A percentile compares a stretch with the other conserved stretches of the same genome.
Conservation (phyloP, 2,329 filamentous ascomycete species). For the Sclerotinia minor region DNA sequence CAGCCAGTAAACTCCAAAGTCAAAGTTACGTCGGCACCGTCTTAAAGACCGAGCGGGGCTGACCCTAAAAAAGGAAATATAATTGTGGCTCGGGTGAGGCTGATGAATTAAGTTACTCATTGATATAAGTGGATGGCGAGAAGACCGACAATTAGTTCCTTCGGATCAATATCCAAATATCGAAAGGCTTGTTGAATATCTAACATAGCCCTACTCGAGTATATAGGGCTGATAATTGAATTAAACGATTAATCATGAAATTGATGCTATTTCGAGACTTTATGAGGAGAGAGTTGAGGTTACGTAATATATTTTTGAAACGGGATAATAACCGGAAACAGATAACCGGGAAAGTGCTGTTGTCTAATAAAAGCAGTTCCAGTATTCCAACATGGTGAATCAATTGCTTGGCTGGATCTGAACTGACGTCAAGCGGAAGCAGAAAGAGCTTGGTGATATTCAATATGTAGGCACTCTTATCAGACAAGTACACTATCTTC, state of each 20-base stretch:
- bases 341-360: not conserved
- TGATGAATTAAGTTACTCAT: not conserved
- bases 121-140: no score
- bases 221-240: not conserved
- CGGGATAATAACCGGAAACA: not conserved
- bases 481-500: not conserved
- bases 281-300: not conserved
- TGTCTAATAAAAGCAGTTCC: not conserved
- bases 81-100: not conserved
- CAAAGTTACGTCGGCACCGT: no score
- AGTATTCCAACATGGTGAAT: not conserved
- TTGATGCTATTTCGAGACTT: not conserved
- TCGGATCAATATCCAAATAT: not conserved
- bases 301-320: not conserved
- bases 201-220: no score
- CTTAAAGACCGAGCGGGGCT: no score
- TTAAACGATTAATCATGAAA: no score
- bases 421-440: slow-evolving; percentile 20
- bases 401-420: not conserved
- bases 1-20: no score
- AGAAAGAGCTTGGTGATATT: not conserved
- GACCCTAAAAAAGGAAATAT: not conserved
- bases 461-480: no score
- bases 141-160: not conserved
- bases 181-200: not conserved